phyloP scores from a whole-genome alignment of 208 protist genomes.

The Tritrichomonas foetus region DNA sequence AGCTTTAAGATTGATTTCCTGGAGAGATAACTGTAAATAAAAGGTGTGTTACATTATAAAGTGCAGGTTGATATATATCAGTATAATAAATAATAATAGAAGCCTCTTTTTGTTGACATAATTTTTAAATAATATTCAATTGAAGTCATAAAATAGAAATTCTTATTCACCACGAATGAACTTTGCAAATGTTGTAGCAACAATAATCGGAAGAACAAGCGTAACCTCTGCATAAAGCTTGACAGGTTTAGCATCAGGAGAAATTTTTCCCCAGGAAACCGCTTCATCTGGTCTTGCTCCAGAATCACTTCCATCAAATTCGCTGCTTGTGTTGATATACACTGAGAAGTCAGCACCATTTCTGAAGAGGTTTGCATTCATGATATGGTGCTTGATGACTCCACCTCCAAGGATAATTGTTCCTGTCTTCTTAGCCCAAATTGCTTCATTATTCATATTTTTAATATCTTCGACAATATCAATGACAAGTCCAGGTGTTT shows the following conservation, averaged over 20 bases:
- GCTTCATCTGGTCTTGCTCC: constrained; percentile 97
- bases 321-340: constrained; percentile 53
- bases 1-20: too few species aligned
- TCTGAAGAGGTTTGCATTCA: constrained; percentile 64
- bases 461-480: constrained; percentile 90
- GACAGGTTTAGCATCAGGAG: constrained; percentile 75
- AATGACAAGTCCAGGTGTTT: constrained; percentile 77
- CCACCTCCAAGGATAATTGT: constrained; percentile 86
- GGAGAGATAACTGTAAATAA: too few species aligned
- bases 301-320: constrained; percentile 96
- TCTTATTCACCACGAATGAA: background rate
- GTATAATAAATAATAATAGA: too few species aligned
- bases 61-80: too few species aligned
- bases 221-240: constrained; percentile 95
- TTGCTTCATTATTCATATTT: constrained; percentile 82
- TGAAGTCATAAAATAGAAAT: too few species aligned
- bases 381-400: constrained; percentile 62
- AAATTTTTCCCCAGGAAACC: constrained; percentile 82
- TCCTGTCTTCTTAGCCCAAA: constrained; percentile 80
- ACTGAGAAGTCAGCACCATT: constrained; percentile 94
- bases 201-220: constrained; percentile 88
- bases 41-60: too few species aligned
- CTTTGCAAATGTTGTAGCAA: constrained; percentile 65
- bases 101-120: too few species aligned
- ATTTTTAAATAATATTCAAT: too few species aligned